Evolutionary conservation across 768 basidiomycete species (phyloP), one percentile per base, ranked within the genome.

Genomic region (Dentipellis fragilis): DNA sequence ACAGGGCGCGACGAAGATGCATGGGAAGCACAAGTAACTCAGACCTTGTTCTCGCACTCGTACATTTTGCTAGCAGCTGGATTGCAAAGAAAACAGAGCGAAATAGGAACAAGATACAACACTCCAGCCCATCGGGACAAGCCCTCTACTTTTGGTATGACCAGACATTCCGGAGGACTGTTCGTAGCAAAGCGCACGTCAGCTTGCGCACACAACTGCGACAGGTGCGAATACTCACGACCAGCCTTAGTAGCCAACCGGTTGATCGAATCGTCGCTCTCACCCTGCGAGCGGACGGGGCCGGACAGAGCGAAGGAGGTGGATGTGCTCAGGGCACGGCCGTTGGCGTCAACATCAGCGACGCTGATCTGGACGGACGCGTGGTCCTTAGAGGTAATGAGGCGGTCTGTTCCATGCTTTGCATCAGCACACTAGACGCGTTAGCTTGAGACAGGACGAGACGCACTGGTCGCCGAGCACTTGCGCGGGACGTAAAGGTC

Each of bases 401-500:
- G 79, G 64, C 95, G 93, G 84, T 94, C 93, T 96, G 58, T 57
- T 17, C 1, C 2, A 42, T 19, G 14, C 14, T 42, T 4, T 14
- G 14, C 14, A 19, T 42, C 14, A 42, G 40, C 19, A 42, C 19
- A 14, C 40, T 9, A 9, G 40, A 42, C 40, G 19, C 14, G 10
- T 49, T 57, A 47, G 17, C 17, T 8, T 21, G 35, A 8, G 39
- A 21, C 17, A 38, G 14, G 17, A 14, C n/a, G 35, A 39, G 57
- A 83, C 90, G 70, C 68, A 96, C 93, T 94, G 65, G 93, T 95
- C 54, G 94, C 93, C 69, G 93, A 84, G 73, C 96, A 98, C 75
- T 98, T 98, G 81, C 96, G 91, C 74, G 96, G 96, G 69, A 98
- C 94, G 79, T 99, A 99, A 75, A 99, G 93, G 81, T 98, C 96